Base-by-base conservation (phyloP, 2,329 filamentous ascomycete genomes). In the Epichloe sylvatica region DNA sequence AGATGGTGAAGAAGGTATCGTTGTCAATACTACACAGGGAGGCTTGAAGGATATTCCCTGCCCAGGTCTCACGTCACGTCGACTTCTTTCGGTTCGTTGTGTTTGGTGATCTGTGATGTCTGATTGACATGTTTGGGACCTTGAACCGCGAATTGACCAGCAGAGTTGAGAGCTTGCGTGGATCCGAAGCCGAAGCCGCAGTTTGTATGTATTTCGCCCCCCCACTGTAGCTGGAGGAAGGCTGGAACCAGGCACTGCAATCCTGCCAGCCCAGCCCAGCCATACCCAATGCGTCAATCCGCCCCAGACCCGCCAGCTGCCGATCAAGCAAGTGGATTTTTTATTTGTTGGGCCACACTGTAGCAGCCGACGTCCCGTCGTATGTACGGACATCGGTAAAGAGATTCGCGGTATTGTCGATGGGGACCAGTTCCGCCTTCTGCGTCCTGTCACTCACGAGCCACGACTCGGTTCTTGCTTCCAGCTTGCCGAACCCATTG, bases 321-420 rank as follows among this genome's bases (percentile, higher is more conserved):
- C 23, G 23, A 25, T 25, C 23, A 25, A 25, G 23, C 23, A 25
- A 17, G 23, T 7, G 23, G 6, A 25, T 17, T 17, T 17, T 17
- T 17, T 17, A 17, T 17, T 17, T 17, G 17, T 17, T 17, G 17
- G 17, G 17, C 17, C 17, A 25, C 23, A 8, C 23, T 45, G 40
- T 37, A 52, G 39, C 45, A 41, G 49, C 45, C 48, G 48, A 52
- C 45, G 51, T 51, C 49, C n/a, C n/a, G n/a, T n/a, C n/a, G n/a
- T n/a, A n/a, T n/a, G n/a, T 17, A 17, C 17, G 17, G 17, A 17
- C 17, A 17, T 17, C 17, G 17, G 17, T 17, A 48, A 46, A 41
- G 38, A 38, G 21, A 36, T 41, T 3, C 33, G 47, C 19, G 17
- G 13, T 19, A 45, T 47, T n/a, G 33, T 13, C 11, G 9, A n/a